Conservation (phyloP, 2,329 filamentous ascomycete species). For the Aureobasidium melanogenum region DNA sequence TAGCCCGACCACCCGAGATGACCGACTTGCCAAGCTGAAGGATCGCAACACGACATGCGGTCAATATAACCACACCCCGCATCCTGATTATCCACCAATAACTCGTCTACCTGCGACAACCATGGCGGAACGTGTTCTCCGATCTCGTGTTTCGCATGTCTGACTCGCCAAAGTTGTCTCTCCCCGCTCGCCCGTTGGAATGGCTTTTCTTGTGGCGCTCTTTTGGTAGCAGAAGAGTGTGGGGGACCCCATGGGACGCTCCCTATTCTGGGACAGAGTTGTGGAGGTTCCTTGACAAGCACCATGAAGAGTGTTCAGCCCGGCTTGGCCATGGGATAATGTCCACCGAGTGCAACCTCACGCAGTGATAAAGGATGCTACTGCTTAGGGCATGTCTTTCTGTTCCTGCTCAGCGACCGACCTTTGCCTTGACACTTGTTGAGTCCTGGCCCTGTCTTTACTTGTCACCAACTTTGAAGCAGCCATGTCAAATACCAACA, state of each 20-base stretch:
- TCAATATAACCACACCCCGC: background rate
- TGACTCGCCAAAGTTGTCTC: background rate
- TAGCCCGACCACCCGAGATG: background rate
- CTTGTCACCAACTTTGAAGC: background rate
- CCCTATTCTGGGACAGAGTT: background rate
- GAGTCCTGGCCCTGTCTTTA: background rate
- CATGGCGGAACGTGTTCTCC: background rate
- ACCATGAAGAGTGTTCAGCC: background rate
- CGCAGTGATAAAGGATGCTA: background rate
- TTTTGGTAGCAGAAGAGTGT: background rate
- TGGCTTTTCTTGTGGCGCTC: background rate
- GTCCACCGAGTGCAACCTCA: background rate
- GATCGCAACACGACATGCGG: background rate
- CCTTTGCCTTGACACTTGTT: background rate
- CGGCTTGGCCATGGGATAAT: constrained; percentile 9
- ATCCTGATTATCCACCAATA: background rate
- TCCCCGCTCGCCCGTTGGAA: background rate
- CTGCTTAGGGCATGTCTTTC: background rate
- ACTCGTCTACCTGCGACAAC: background rate
- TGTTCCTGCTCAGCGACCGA: background rate
- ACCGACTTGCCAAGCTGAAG: constrained; percentile 9
- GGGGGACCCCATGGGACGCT: constrained; percentile 8
- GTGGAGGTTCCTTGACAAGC: background rate
- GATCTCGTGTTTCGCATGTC: background rate
- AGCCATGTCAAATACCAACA: background rate